phyloP scores from a whole-genome alignment of 2,329 filamentous ascomycete species.

The Leptographium procerum region DNA sequence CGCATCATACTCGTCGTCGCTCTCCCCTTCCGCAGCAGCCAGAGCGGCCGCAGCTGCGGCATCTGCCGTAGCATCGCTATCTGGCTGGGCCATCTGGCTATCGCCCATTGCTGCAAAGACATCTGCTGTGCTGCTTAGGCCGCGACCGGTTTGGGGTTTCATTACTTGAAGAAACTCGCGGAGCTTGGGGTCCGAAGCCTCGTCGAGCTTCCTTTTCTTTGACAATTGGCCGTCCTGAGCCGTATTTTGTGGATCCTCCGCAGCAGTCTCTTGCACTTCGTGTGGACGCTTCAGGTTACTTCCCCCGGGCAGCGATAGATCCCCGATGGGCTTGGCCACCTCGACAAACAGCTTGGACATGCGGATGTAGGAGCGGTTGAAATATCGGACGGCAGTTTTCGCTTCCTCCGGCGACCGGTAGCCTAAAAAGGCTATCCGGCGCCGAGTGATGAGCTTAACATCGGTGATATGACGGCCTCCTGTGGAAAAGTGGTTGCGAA shows the following conservation, averaged over 20 bases:
- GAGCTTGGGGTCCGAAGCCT: slow-evolving; percentile 64
- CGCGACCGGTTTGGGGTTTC: slow-evolving; percentile 40
- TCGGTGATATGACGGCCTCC: slow-evolving; percentile 71
- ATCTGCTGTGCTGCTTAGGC: slow-evolving; percentile 12
- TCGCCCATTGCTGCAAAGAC: slow-evolving; percentile 5
- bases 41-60: slow-evolving; percentile 5
- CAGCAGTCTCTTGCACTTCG: background rate
- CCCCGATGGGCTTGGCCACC: slow-evolving; percentile 58
- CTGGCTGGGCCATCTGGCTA: background rate
- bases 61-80: background rate
- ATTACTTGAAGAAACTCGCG: slow-evolving; percentile 80
- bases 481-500: slow-evolving; percentile 76
- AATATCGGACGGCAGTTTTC: slow-evolving; percentile 77
- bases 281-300: slow-evolving; percentile 8
- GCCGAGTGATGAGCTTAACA: slow-evolving; percentile 77
- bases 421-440: slow-evolving; percentile 90
- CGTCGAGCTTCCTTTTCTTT: slow-evolving; percentile 54
- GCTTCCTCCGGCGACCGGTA: slow-evolving; percentile 79
- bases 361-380: slow-evolving; percentile 88
- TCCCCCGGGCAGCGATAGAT: slow-evolving; percentile 25
- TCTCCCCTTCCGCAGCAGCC: slow-evolving; percentile 38
- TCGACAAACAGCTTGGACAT: slow-evolving; percentile 93
- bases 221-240: slow-evolving; percentile 15
- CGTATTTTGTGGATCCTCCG: background rate
- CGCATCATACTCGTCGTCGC: slow-evolving; percentile 65